A percentile compares a stretch with the other conserved stretches of the same genome.
These are phyloP conservation scores for Calamus simplicifolius DNA, from an alignment of 176 grass and related monocot species.

Conservation along the genomic window DNA sequence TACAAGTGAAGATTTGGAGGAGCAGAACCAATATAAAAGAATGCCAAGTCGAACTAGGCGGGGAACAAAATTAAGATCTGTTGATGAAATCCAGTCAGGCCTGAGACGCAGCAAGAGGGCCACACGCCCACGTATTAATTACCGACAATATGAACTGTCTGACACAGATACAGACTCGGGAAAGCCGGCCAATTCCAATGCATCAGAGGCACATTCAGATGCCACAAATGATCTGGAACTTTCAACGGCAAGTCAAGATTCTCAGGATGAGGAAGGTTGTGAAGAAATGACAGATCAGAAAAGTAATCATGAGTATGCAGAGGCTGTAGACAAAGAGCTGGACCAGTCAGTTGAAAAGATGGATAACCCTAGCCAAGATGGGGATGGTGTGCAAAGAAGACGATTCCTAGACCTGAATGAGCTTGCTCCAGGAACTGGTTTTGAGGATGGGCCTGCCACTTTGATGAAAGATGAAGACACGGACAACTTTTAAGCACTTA, in stretches of 20 bases:
- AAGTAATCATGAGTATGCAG: slow-evolving; percentile 29
- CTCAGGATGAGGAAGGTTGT: slow-evolving; percentile 45
- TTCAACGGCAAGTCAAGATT: slow-evolving; percentile 57
- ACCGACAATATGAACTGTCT: slow-evolving; percentile 48
- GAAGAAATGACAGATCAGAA: slow-evolving; percentile 9
- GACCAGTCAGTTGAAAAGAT: slow-evolving; percentile 22
- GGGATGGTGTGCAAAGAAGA: slow-evolving; percentile 13
- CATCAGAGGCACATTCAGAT: slow-evolving; percentile 41
- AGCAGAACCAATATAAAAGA: slow-evolving; percentile 29
- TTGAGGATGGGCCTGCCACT: slow-evolving; percentile 36
- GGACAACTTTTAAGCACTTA: slow-evolving; percentile 26
- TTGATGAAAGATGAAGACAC: slow-evolving; percentile 38
- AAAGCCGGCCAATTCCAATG: slow-evolving; percentile 31
- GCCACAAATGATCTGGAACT: slow-evolving; percentile 27
- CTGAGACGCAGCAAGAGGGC: slow-evolving; percentile 75
- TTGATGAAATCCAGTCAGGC: slow-evolving; percentile 54
- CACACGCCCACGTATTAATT: slow-evolving; percentile 41
- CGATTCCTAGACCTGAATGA: slow-evolving; percentile 65
- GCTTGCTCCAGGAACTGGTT: slow-evolving; percentile 31
- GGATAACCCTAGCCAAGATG: slow-evolving; percentile 22
- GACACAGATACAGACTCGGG: slow-evolving; percentile 39
- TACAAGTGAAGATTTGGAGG: slow-evolving; percentile 51
- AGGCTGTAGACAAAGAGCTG: slow-evolving; percentile 37
- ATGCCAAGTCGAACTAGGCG: slow-evolving; percentile 25
- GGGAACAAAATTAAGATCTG: slow-evolving; percentile 38